Percentiles rank a stretch among this genome's conserved stretches.
These are phyloP conservation scores for Leishmania lainsoni DNA, from an alignment of 208 protist genomes.

Conservation along the genomic window DNA sequence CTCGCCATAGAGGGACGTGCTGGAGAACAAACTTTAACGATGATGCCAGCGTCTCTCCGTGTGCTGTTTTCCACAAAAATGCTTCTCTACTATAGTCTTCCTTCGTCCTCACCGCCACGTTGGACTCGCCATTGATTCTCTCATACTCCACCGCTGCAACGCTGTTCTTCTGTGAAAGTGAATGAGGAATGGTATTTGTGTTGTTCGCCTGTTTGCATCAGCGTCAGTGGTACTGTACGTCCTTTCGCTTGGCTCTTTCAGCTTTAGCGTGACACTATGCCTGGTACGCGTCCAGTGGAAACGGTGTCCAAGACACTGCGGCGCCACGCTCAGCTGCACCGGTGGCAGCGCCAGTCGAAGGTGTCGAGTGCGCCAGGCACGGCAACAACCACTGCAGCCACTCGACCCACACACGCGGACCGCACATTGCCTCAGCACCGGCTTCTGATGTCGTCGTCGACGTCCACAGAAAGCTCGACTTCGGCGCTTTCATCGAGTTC, in stretches of 20 bases:
- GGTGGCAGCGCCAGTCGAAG: conserved; percentile 9
- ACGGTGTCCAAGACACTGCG: conserved; percentile 40
- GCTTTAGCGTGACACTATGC: conserved; percentile 3
- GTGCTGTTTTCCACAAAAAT: too few relatives aligned
- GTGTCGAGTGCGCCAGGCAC: too few relatives aligned
- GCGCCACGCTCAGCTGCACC: conserved; percentile 39
- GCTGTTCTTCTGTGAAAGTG: too few relatives aligned
- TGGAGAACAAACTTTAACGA: not conserved
- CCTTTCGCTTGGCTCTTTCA: not conserved
- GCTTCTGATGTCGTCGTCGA: not conserved
- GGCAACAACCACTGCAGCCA: not conserved
- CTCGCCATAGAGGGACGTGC: too few relatives aligned
- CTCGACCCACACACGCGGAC: not conserved
- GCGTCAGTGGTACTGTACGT: not conserved
- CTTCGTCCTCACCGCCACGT: not conserved
- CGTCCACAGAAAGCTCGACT: not conserved
- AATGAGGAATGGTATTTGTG: not conserved
- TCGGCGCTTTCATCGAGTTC: not conserved
- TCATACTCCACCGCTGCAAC: not conserved
- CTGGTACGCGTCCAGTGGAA: conserved; percentile 15
- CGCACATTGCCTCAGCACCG: not conserved
- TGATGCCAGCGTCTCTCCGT: not conserved
- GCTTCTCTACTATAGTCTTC: too few relatives aligned
- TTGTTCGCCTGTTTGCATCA: not conserved
- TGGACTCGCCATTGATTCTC: not conserved